Conservation (phyloP, 1,139 yeast species). For the Blastobotrys illinoisensis region DNA sequence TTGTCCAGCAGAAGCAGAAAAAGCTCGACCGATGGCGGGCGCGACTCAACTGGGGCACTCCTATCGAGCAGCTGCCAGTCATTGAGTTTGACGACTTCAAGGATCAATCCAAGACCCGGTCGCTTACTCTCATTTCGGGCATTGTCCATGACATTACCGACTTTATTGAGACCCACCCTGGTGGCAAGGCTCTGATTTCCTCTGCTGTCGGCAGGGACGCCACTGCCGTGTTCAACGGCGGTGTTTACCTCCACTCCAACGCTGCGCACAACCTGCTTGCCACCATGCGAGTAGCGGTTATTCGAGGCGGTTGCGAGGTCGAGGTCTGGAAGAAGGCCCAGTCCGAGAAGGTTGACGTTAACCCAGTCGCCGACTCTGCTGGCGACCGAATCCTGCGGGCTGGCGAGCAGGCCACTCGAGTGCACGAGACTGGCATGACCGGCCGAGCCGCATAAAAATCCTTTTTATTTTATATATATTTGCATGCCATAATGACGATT, state of each 20-base stretch:
- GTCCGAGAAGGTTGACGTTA: constrained; percentile 50
- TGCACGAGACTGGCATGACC: constrained; percentile 29
- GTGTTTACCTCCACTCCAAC: constrained; percentile 92
- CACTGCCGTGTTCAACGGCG: constrained; percentile 95
- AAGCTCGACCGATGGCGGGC: constrained; percentile 77
- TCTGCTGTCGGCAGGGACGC: constrained; percentile 95
- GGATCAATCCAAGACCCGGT: constrained; percentile 54
- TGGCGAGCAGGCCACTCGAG: constrained; percentile 52
- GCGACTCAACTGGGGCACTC: constrained; percentile 87
- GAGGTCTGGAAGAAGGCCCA: constrained; percentile 70
- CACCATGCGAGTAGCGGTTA: constrained; percentile 92
- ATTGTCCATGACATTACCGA: constrained; percentile 87
- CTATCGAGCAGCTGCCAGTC: constrained; percentile 77
- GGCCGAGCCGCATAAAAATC: constrained; percentile 30
- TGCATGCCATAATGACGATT: neutral
- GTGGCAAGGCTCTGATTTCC: constrained; percentile 84
- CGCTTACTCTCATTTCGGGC: constrained; percentile 81
- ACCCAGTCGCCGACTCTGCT: constrained; percentile 45
- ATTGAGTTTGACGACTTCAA: constrained; percentile 85
- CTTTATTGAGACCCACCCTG: constrained; percentile 92
- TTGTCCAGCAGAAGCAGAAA: constrained; percentile 95
- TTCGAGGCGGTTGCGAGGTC: constrained; percentile 78
- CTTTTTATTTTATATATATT: neutral
- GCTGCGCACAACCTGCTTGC: constrained; percentile 97
- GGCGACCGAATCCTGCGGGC: constrained; percentile 54